Evolutionary conservation across 306 rosid genomes (phyloP).

Genomic region (Inga oerstediana): DNA sequence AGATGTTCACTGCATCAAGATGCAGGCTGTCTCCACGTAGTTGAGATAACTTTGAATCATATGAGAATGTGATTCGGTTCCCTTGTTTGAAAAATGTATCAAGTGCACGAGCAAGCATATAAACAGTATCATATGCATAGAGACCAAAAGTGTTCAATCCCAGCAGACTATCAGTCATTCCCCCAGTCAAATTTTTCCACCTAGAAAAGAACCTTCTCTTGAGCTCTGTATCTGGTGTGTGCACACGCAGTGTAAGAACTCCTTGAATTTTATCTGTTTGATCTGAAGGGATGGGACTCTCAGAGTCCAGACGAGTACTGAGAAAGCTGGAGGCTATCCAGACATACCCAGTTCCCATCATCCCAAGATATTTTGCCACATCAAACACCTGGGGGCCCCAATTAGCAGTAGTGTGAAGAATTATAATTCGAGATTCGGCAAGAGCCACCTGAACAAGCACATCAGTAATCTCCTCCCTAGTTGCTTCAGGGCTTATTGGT

Average conservation of each 20-base stretch:
- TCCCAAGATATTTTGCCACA: slow-evolving; percentile 76
- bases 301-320: slow-evolving; percentile 55
- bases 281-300: slow-evolving; percentile 47
- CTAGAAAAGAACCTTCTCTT: slow-evolving; percentile 66
- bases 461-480: slow-evolving; percentile 61
- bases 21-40: slow-evolving; percentile 52
- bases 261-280: slow-evolving; percentile 70
- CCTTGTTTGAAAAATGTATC: slow-evolving; percentile 77
- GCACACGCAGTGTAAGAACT: slow-evolving; percentile 65
- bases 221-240: slow-evolving; percentile 69
- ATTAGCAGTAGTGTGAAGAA: slow-evolving; percentile 61
- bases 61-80: slow-evolving; percentile 66
- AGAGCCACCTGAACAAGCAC: slow-evolving; percentile 75
- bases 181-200: slow-evolving; percentile 76
- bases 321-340: slow-evolving; percentile 90
- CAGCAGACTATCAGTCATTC: slow-evolving; percentile 43
- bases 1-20: slow-evolving; percentile 76
- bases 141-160: slow-evolving; percentile 75
- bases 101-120: slow-evolving; percentile 84
- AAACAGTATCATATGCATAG: slow-evolving; percentile 88
- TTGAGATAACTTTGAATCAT: slow-evolving; percentile 53
- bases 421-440: slow-evolving; percentile 80
- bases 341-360: slow-evolving; percentile 88
- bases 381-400: slow-evolving; percentile 61
- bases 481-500: slow-evolving; percentile 58